A percentile compares a stretch with the other conserved stretches of the same genome.
These are phyloP conservation scores for Epichloe sp. DNA, from an alignment of 2,329 filamentous ascomycete species.

Conservation along the genomic window DNA sequence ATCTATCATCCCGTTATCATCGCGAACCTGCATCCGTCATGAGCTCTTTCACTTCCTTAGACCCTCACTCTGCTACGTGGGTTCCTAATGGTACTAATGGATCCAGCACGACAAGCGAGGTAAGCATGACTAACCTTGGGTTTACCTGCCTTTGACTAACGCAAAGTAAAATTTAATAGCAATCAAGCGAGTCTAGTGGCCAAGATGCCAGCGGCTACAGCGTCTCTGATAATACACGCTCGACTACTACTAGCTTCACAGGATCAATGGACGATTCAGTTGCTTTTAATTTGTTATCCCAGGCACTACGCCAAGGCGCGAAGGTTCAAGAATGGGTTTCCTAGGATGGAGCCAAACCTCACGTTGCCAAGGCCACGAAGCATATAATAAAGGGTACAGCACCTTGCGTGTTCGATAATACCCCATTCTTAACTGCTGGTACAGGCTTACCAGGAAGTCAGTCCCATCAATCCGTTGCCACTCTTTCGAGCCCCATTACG, in stretches of 20 bases:
- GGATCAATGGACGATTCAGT: not conserved
- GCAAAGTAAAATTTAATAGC: not conserved
- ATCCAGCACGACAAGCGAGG: constrained; percentile 3
- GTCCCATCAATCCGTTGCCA: constrained; percentile 3
- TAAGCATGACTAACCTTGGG: not conserved
- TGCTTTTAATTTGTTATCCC: constrained; percentile 2
- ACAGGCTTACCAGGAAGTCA: constrained; percentile 3
- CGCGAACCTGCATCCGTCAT: not conserved
- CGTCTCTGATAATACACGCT: constrained; percentile 2
- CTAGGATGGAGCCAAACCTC: constrained; percentile 5
- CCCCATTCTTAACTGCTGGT: not conserved
- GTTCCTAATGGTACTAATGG: not conserved
- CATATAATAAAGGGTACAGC: not conserved
- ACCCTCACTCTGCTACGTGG: constrained; percentile 5
- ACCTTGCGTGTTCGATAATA: too few relatives aligned
- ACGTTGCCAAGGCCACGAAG: not conserved
- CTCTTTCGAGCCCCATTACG: not conserved
- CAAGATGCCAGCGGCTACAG: not conserved
- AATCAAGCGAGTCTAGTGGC: constrained; percentile 1
- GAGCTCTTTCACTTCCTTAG: not conserved
- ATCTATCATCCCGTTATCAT: not conserved
- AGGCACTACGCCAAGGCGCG: constrained; percentile 2
- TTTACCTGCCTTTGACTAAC: not conserved
- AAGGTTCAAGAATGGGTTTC: constrained; percentile 2
- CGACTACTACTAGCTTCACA: constrained; percentile 2